These are phyloP conservation scores for Colletotrichum viniferum DNA, from an alignment of 2,329 filamentous ascomycete species.

Conservation along the genomic window DNA sequence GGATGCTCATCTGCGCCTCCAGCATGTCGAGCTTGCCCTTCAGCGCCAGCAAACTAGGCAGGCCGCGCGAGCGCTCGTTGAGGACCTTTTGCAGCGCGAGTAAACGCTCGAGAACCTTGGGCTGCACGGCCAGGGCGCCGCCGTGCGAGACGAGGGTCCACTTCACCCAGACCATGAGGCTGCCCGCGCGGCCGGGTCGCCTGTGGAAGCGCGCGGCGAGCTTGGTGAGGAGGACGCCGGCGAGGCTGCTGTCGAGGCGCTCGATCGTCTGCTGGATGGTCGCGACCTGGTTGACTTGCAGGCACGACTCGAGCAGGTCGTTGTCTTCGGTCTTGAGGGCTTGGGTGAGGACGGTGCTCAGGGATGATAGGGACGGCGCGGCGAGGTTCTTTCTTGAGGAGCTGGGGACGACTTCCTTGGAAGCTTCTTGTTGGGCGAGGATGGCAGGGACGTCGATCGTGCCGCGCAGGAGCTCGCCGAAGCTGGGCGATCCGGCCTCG, in stretches of 20 bases:
- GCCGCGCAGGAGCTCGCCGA: constrained; percentile 83
- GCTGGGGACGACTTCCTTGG: constrained; percentile 38
- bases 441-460: constrained; percentile 77
- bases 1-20: constrained; percentile 83
- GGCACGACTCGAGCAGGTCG: constrained; percentile 88
- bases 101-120: constrained; percentile 81
- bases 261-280: constrained; percentile 90
- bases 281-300: constrained; percentile 76
- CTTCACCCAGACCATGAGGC: constrained; percentile 93
- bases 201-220: constrained; percentile 87
- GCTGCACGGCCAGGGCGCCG: constrained; percentile 84
- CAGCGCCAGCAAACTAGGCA: constrained; percentile 82
- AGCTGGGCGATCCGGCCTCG: constrained; percentile 65
- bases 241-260: constrained; percentile 83
- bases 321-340: constrained; percentile 91
- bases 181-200: constrained; percentile 86
- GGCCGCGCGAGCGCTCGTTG: constrained; percentile 80
- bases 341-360: constrained; percentile 92
- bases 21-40: constrained; percentile 97
- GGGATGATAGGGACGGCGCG: constrained; percentile 75
- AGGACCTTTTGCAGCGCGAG: constrained; percentile 84
- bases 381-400: constrained; percentile 54
- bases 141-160: constrained; percentile 94
- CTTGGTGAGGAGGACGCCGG: constrained; percentile 78
- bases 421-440: constrained; percentile 45